A percentile compares a stretch with the other conserved stretches of the same genome.
phyloP scores from a whole-genome alignment of 2,329 filamentous ascomycete genomes.

The Escovopsis sp. region DNA sequence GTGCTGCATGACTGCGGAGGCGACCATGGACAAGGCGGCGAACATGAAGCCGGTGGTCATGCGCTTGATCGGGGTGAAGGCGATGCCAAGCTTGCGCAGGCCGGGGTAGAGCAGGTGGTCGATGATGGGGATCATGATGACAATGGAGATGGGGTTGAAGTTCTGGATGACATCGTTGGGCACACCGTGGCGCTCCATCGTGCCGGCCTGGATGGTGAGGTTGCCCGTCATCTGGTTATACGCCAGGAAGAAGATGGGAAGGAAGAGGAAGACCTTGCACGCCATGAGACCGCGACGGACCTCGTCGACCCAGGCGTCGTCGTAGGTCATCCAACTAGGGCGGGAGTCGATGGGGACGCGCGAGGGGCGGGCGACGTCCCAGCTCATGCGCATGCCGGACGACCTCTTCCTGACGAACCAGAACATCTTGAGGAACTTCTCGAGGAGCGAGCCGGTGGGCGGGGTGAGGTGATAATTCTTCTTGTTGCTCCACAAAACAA shows the following conservation, averaged over 20 bases:
- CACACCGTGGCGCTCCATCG: slow-evolving; percentile 52
- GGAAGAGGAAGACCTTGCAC: slow-evolving; percentile 58
- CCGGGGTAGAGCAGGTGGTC: slow-evolving; percentile 56
- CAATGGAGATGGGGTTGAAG: slow-evolving; percentile 59
- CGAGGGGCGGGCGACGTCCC: slow-evolving; percentile 56
- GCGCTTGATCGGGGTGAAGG: slow-evolving; percentile 62
- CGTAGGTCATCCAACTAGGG: slow-evolving; percentile 65
- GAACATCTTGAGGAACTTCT: slow-evolving; percentile 50
- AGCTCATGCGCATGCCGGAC: slow-evolving; percentile 51
- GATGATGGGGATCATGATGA: slow-evolving; percentile 60
- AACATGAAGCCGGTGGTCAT: slow-evolving; percentile 58
- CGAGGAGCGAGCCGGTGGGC: slow-evolving; percentile 57
- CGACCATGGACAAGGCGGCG: slow-evolving; percentile 46
- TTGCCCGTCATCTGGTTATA: slow-evolving; percentile 49
- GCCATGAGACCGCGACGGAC: slow-evolving; percentile 54
- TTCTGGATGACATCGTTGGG: slow-evolving; percentile 69
- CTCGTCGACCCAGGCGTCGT: slow-evolving; percentile 72
- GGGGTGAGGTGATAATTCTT: slow-evolving; percentile 46
- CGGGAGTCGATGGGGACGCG: slow-evolving; percentile 38
- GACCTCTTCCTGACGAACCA: slow-evolving; percentile 46
- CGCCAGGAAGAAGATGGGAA: slow-evolving; percentile 46
- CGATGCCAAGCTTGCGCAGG: slow-evolving; percentile 46
- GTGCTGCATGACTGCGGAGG: slow-evolving; percentile 40
- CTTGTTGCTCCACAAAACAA: slow-evolving; percentile 46
- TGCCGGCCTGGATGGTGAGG: slow-evolving; percentile 47